Base-by-base conservation (phyloP, 768 basidiomycete genomes). In the Rhodotorula kratochvilovae region DNA sequence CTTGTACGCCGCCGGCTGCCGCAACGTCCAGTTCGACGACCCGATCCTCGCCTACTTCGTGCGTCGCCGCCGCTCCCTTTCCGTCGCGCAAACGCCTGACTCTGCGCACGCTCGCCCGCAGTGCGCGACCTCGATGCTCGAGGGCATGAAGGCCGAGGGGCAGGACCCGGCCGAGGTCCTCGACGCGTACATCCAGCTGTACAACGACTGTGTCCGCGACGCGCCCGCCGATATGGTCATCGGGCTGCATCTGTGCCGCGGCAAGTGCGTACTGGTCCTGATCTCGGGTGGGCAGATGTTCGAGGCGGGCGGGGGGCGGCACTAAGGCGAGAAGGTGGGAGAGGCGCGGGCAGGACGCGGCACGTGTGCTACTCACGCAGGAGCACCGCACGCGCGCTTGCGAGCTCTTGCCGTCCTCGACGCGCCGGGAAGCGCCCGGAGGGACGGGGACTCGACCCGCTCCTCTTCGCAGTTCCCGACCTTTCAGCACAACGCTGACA, bases 81-180 rank as follows among this genome's bases (percentile, higher is more conserved):
- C 83, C 27, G 19, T n/a, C 84, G 56, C 85, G 12, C 25, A 25
- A 80, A 80, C 67, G 76, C 73, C 56, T 76, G 75, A 57, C 62
- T 77, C 36, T 56, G 63, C 31, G 57, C 50, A 76, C 73, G 1
- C 62, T 77, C 39, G 13, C 39, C 8, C 39, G 27, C 78, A 79
- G 42, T 91, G 90, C 78, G 83, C 83, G 66, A 86, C 87, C 70
- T 77, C 77, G 3, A 85, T 85, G 82, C 79, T 84, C 57, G 74
- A 83, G 64, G 85, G 84, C 29, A 87, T 90, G 86, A 83, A 84
- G 76, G 83, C 82, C 35, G 85, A 84, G 51, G 86, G 85, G 0
- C 57, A 86, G n/a, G 87, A 90, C 79, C 84, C 86, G 25, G 86
- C 85, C 61, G 84, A 84, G 8, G 83, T 90, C 55, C 83, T 91